Evolutionary conservation across 352 stramenopile genomes (phyloP), one percentile per base, ranked within the genome.

Genomic region (Blastocystis sp.): DNA sequence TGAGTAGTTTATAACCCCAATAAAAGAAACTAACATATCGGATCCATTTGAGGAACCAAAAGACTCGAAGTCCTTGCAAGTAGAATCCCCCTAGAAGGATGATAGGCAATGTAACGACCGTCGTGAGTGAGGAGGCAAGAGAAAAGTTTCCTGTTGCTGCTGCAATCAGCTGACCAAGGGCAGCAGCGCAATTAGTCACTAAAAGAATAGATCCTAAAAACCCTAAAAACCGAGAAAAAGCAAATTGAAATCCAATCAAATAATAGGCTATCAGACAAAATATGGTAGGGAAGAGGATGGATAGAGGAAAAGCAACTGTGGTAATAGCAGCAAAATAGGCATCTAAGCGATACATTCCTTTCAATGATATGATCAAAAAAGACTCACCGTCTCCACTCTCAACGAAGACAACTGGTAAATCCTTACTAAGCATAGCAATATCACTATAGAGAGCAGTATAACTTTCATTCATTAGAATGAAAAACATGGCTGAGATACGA

Each of bases 11-110:
- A 5, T 39, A 39, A 9, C 24, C 61, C 21, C 46, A 73, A 43
- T 73, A 73, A 43, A 73, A 73, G 32, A 73, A 43, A 42, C 61
- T 73, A 43, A 73, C 39, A 39, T 73, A 73, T n/a, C 61, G 16
- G 39, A 73, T 73, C 61, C 61, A 73, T 39, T 43, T 35, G 29
- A 73, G 37, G 32, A 35, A 73, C 61, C 61, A 73, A 35, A 73
- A 51, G 16, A 73, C 46, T 51, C 35, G 24, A 46, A 43, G 37
- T 35, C 61, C 61, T 39, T 51, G 6, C 4, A 73, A 51, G 61
- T 73, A 73, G 35, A 46, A 73, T 46, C 61, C 61, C 39, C 61
- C 61, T 5, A 73, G 61, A 43, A 73, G 61, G 1, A 73, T 43
- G 16, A 73, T 42, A 39, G 61, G 61, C 9, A 73, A 51, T 14